phyloP scores from a whole-genome alignment of 2,329 filamentous ascomycete genomes.

The Fusarium gaditjirri region DNA sequence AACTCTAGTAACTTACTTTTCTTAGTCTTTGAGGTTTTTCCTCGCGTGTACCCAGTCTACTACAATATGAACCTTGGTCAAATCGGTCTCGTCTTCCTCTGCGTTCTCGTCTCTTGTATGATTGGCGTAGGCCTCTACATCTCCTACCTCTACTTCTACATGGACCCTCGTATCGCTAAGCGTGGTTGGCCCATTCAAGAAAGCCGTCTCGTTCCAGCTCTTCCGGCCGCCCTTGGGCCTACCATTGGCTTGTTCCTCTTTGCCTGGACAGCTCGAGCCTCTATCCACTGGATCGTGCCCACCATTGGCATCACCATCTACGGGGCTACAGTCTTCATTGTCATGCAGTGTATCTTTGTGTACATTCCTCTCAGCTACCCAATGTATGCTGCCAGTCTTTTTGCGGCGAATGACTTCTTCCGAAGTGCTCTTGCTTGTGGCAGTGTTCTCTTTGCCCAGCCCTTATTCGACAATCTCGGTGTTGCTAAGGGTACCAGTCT shows the following conservation, averaged over 20 bases:
- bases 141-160: constrained; percentile 62
- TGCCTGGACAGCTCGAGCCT: constrained; percentile 64
- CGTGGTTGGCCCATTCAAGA: constrained; percentile 64
- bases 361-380: constrained; percentile 68
- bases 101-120: constrained; percentile 66
- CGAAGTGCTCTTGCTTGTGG: constrained; percentile 68
- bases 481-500: constrained; percentile 67
- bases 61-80: constrained; percentile 70
- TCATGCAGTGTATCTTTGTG: constrained; percentile 70
- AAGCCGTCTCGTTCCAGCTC: constrained; percentile 64
- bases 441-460: constrained; percentile 68
- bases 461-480: constrained; percentile 68
- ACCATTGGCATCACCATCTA: constrained; percentile 69
- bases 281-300: constrained; percentile 65
- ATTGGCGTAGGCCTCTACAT: constrained; percentile 62
- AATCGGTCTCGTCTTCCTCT: constrained; percentile 69
- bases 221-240: constrained; percentile 63
- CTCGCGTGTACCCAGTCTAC: constrained; percentile 67
- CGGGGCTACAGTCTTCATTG: constrained; percentile 61
- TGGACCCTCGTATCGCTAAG: constrained; percentile 61
- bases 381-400: constrained; percentile 66
- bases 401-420: constrained; percentile 70
- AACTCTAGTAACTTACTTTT: constrained; percentile 10
- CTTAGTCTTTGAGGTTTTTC: constrained; percentile 71
- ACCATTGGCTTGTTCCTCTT: constrained; percentile 71